Evolutionary conservation across 2,329 filamentous ascomycete species (phyloP).

Genomic region (Colletotrichum tropicicola): DNA sequence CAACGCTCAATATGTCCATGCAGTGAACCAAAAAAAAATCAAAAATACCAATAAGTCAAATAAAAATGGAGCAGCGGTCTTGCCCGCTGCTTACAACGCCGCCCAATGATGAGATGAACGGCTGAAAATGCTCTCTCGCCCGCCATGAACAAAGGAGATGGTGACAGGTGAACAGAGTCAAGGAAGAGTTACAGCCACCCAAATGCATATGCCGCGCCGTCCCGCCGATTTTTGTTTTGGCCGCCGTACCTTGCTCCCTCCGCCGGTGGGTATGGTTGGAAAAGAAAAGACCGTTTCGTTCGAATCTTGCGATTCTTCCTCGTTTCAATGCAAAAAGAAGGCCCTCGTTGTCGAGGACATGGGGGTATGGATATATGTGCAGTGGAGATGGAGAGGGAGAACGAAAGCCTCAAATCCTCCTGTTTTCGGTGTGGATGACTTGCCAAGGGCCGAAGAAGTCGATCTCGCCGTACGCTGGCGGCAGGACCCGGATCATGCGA

Average conservation of each 20-base stretch:
- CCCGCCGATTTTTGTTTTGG: constrained; percentile 24
- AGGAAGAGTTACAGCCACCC: background rate
- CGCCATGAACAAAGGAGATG: background rate
- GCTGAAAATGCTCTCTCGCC: constrained; percentile 7
- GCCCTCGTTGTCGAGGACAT: constrained; percentile 1
- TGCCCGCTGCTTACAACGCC: constrained; percentile 13
- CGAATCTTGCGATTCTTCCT: constrained; percentile 26
- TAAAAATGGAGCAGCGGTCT: background rate
- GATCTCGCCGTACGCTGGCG: constrained; percentile 62
- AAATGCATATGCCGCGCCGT: constrained; percentile 23
- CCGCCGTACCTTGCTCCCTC: constrained; percentile 4
- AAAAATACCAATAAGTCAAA: background rate
- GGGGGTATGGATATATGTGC: constrained; percentile 22
- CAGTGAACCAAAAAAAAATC: background rate
- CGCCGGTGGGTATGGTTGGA: background rate
- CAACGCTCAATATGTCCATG: background rate
- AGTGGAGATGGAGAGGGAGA: background rate
- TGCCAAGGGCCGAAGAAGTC: constrained; percentile 60
- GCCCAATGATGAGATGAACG: constrained; percentile 26
- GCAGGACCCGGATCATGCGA: constrained; percentile 60
- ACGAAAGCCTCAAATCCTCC: constrained; percentile 45
- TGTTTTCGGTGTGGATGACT: constrained; percentile 58
- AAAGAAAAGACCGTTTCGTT: constrained; percentile 9
- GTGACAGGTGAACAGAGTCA: background rate
- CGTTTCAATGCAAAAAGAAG: constrained; percentile 22